phyloP scores from a whole-genome alignment of 208 protist species.

The Acanthamoeba sp. region DNA sequence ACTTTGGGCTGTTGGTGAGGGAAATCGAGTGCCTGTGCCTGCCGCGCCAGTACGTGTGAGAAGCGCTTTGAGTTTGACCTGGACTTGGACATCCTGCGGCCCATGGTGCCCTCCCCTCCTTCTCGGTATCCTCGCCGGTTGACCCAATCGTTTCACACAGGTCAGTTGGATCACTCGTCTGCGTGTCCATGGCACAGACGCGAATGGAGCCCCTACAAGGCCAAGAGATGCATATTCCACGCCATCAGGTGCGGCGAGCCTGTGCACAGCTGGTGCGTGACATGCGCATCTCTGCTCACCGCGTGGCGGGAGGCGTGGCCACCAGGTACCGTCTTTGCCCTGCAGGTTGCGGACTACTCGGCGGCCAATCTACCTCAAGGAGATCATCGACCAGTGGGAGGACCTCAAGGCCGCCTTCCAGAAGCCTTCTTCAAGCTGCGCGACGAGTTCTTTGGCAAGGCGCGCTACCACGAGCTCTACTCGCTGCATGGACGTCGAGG shows the following conservation, averaged over 20 bases:
- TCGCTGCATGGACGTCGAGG: neutral
- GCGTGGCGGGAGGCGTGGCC: neutral
- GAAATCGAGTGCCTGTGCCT: constrained; percentile 42
- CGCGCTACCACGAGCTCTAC: constrained; percentile 39
- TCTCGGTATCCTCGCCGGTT: neutral
- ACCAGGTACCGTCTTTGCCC: neutral
- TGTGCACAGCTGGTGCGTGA: neutral
- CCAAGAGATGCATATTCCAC: constrained; percentile 59
- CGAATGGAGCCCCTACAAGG: constrained; percentile 34
- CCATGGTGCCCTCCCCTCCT: neutral
- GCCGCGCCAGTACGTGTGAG: constrained; percentile 1
- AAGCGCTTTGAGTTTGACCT: neutral
- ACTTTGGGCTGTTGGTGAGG: constrained; percentile 31
- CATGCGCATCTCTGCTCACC: neutral
- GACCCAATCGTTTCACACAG: neutral
- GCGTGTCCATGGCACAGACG: constrained; percentile 14
- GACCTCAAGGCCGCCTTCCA: constrained; percentile 23
- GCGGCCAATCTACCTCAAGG: constrained; percentile 31
- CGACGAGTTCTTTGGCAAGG: neutral
- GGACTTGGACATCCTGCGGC: constrained; percentile 4
- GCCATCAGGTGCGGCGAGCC: constrained; percentile 16
- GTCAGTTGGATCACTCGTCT: constrained; percentile 22
- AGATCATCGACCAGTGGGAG: neutral
- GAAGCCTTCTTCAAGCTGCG: neutral
- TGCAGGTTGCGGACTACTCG: neutral